Percentiles rank a stretch among this genome's conserved stretches.
Evolutionary conservation across 139 green algal genomes (phyloP).

Genomic region (Picochlorum sp.): DNA sequence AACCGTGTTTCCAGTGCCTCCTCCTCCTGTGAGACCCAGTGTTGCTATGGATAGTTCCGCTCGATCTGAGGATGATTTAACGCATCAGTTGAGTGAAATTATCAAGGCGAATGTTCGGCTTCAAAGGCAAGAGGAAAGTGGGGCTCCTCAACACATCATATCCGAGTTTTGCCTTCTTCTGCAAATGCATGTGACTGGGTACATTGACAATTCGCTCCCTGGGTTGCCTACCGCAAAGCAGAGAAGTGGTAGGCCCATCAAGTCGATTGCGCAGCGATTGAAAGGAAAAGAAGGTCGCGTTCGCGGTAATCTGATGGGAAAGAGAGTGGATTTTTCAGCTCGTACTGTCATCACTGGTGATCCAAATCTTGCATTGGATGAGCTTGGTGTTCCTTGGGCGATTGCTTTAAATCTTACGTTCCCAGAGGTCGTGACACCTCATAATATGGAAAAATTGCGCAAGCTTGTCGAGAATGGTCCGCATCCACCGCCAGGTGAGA

Average conservation of each 20-base stretch:
- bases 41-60: slow-evolving; percentile 87
- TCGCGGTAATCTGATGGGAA: slow-evolving; percentile 99
- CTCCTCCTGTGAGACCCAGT: slow-evolving; percentile 75
- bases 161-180: slow-evolving; percentile 67
- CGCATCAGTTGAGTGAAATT: slow-evolving; percentile 95
- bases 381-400: slow-evolving; percentile 93
- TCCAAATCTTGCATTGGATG: slow-evolving; percentile 95
- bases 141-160: slow-evolving; percentile 85
- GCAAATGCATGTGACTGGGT: slow-evolving; percentile 87
- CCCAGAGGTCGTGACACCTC: slow-evolving; percentile 84
- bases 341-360: slow-evolving; percentile 95
- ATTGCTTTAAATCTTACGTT: slow-evolving; percentile 98
- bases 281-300: slow-evolving; percentile 90
- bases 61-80: slow-evolving; percentile 94
- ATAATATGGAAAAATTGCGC: slow-evolving; percentile 75
- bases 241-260: slow-evolving; percentile 76
- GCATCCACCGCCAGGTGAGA: slow-evolving; percentile 87
- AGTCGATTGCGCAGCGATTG: slow-evolving; percentile 88
- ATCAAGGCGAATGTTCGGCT: slow-evolving; percentile 87
- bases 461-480: slow-evolving; percentile 92
- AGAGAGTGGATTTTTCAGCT: slow-evolving; percentile 98
- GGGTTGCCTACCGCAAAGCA: slow-evolving; percentile 57
- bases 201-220: slow-evolving; percentile 94
- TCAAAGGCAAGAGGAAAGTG: slow-evolving; percentile 71
- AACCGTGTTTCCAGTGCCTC: slow-evolving; percentile 87